phyloP scores from a whole-genome alignment of 2,329 filamentous ascomycete genomes.

The Cladorrhinum sp. region DNA sequence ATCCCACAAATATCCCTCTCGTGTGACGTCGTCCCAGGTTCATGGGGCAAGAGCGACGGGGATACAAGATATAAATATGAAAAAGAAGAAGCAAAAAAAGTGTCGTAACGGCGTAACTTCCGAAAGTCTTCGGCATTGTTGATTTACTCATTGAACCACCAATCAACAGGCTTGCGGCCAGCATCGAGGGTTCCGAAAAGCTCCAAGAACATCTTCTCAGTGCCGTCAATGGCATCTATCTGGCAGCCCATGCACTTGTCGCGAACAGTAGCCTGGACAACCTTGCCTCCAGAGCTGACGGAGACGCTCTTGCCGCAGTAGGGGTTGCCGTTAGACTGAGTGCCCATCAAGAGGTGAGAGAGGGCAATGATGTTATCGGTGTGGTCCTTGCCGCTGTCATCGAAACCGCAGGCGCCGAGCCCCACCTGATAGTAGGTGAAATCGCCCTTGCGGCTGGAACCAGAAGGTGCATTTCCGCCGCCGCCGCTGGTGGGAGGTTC shows the following conservation, averaged over 20 bases:
- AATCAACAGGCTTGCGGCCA: slow-evolving; percentile 43
- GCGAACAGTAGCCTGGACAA: slow-evolving; percentile 55
- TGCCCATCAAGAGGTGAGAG: slow-evolving; percentile 60
- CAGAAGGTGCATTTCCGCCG: slow-evolving; percentile 26
- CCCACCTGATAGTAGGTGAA: slow-evolving; percentile 73
- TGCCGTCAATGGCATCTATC: slow-evolving; percentile 56
- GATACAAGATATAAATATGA: background rate
- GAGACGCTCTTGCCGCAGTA: slow-evolving; percentile 68
- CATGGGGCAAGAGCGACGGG: background rate
- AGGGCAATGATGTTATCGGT: slow-evolving; percentile 66
- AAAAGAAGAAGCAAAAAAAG: background rate
- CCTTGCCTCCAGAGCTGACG: slow-evolving; percentile 59
- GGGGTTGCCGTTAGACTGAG: slow-evolving; percentile 62
- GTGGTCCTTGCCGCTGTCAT: slow-evolving; percentile 55
- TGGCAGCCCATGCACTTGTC: slow-evolving; percentile 76
- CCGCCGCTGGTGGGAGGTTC: slow-evolving; percentile 18
- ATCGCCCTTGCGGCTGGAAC: slow-evolving; percentile 52
- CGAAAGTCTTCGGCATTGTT: background rate
- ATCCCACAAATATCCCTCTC: background rate
- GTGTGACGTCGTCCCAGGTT: background rate
- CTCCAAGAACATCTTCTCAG: slow-evolving; percentile 51
- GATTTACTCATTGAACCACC: slow-evolving; percentile 43
- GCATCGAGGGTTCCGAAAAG: slow-evolving; percentile 46
- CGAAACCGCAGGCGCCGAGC: slow-evolving; percentile 64
- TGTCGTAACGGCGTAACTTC: background rate